Conservation (phyloP, 2,329 filamentous ascomycete genomes). For the Ascomycota sp. region DNA sequence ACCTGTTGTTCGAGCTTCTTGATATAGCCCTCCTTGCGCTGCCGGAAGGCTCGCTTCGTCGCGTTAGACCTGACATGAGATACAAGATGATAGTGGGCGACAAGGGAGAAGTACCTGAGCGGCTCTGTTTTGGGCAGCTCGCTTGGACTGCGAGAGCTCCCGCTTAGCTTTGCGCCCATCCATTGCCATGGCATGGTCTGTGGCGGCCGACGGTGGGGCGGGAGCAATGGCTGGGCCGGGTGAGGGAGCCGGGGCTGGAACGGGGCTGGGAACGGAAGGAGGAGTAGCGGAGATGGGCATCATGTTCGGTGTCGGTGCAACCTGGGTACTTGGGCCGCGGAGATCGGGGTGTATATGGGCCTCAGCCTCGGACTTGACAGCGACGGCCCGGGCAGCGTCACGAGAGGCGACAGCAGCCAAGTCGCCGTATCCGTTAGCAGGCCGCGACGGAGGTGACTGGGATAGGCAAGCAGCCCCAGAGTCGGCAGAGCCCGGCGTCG, state of each 20-base stretch:
- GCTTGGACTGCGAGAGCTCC: constrained; percentile 85
- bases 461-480: constrained; percentile 10
- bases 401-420: constrained; percentile 11
- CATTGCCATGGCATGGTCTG: constrained; percentile 11
- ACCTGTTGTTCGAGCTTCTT: constrained; percentile 93
- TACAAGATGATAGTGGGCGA: no score
- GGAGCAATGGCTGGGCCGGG: constrained; percentile 11
- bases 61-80: no score
- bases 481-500: constrained; percentile 11
- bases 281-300: constrained; percentile 16
- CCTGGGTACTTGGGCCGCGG: constrained; percentile 12
- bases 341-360: constrained; percentile 28
- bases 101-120: constrained; percentile 49
- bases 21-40: constrained; percentile 95
- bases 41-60: constrained; percentile 72
- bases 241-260: constrained; percentile 7
- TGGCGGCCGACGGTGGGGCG: constrained; percentile 9
- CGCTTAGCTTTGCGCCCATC: constrained; percentile 63
- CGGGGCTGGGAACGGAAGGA: constrained; percentile 9
- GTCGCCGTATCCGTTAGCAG: constrained; percentile 26
- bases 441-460: constrained; percentile 10
- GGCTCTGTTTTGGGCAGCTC: constrained; percentile 87
- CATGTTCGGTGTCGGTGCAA: constrained; percentile 13
- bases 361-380: constrained; percentile 18
- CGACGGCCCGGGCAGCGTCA: constrained; percentile 14